phyloP scores from a whole-genome alignment of 78 protist genomes.

The Mantamonas sphyraenae region DNA sequence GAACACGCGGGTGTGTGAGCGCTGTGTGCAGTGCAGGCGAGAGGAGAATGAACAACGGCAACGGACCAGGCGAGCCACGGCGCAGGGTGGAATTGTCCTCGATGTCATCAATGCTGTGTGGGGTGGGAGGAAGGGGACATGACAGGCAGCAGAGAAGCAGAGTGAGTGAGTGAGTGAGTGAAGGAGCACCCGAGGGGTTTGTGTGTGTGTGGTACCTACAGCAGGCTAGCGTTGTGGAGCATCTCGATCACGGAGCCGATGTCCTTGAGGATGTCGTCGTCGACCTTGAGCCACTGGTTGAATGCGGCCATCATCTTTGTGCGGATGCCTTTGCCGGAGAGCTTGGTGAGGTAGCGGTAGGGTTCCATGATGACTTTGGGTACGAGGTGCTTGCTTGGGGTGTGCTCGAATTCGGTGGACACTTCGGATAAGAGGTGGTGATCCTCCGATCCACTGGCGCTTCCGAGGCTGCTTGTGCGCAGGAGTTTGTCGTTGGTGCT shows the following conservation, averaged over 20 bases:
- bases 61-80: constrained; percentile 62
- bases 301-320: constrained; percentile 61
- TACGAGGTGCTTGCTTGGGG: no score
- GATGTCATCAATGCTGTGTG: constrained; percentile 88
- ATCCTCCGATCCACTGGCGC: no score
- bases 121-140: no score
- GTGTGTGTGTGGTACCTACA: constrained; percentile 20
- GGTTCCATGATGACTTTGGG: constrained; percentile 38
- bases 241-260: constrained; percentile 42
- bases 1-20: background rate
- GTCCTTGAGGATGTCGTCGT: constrained; percentile 17
- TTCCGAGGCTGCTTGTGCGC: no score
- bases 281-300: constrained; percentile 67
- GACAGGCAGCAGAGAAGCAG: no score
- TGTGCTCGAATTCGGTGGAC: no score
- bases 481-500: no score
- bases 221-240: constrained; percentile 69
- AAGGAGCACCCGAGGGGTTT: background rate
- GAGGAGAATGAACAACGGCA: background rate
- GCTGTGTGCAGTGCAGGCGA: background rate
- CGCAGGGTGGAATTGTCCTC: constrained; percentile 85
- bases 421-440: no score
- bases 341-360: constrained; percentile 37
- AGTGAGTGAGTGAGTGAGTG: background rate
- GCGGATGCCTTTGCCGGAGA: constrained; percentile 76